Conservation (phyloP, 2,329 filamentous ascomycete genomes). For the Colletotrichum sp. region DNA sequence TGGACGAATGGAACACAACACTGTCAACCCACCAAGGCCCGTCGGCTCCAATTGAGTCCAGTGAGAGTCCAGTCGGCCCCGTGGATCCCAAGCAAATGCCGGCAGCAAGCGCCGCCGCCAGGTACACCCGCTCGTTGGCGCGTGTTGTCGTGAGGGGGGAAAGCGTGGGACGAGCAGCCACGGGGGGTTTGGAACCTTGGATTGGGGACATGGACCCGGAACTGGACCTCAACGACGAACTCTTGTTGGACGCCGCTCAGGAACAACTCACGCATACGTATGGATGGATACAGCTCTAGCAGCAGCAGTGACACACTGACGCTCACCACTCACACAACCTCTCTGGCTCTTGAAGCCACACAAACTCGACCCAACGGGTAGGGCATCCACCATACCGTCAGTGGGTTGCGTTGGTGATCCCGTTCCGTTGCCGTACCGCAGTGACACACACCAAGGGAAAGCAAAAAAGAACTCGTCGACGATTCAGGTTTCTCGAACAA, state of each 20-base stretch:
- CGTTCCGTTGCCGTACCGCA: not conserved
- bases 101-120: conserved; percentile 4
- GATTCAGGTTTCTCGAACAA: not conserved
- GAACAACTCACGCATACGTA: not conserved
- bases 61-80: not conserved
- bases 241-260: not conserved
- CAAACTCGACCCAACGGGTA: not conserved
- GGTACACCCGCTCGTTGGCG: conserved; percentile 3
- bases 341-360: not conserved
- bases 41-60: not conserved
- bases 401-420: not conserved
- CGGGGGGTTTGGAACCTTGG: not conserved
- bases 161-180: not conserved
- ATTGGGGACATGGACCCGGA: not conserved
- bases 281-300: not conserved
- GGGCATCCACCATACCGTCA: not conserved
- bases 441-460: not conserved
- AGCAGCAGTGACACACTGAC: not conserved
- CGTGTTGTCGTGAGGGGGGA: not conserved
- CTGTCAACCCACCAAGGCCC: not conserved
- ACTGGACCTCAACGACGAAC: not conserved
- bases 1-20: not conserved
- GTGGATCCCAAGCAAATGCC: conserved; percentile 9
- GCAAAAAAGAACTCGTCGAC: not conserved
- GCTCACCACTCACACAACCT: not conserved